These are phyloP conservation scores for Geotrichum phurueaensis DNA, from an alignment of 1,139 yeast genomes.

Conservation along the genomic window DNA sequence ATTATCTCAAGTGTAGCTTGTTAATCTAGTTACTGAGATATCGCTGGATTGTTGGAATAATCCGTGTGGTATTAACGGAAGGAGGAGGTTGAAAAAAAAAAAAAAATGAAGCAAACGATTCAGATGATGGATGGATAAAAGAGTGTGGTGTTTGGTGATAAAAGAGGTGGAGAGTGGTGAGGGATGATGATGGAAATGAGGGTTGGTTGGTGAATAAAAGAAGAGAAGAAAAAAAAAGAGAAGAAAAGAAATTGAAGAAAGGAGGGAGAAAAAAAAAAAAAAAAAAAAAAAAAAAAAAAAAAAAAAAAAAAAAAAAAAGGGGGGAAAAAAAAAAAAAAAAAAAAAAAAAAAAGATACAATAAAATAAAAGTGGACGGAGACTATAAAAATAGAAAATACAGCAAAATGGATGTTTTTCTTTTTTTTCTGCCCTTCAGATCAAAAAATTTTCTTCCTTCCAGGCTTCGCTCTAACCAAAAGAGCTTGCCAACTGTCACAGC, in stretches of 20 bases:
- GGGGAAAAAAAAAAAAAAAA: slow-evolving; percentile 3
- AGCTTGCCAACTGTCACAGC: not conserved
- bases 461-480: not conserved
- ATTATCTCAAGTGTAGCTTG: not conserved
- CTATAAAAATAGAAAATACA: not conserved
- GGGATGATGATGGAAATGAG: not conserved
- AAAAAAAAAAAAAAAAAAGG: not conserved
- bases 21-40: not conserved
- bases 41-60: not conserved
- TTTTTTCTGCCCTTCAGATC: not conserved
- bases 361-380: not conserved
- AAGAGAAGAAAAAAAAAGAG: not conserved
- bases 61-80: not conserved
- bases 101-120: not conserved
- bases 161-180: not conserved
- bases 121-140: not conserved
- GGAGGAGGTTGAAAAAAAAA: not conserved
- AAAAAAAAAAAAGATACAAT: not conserved
- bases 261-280: not conserved
- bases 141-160: not conserved
- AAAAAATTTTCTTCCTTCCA: not conserved
- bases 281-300: slow-evolving; percentile 4
- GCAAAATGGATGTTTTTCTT: not conserved
- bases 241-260: slow-evolving; percentile 1
- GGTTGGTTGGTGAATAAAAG: not conserved